These are phyloP conservation scores for Fusarium mundagurra DNA, from an alignment of 2,329 filamentous ascomycete species.

Conservation along the genomic window DNA sequence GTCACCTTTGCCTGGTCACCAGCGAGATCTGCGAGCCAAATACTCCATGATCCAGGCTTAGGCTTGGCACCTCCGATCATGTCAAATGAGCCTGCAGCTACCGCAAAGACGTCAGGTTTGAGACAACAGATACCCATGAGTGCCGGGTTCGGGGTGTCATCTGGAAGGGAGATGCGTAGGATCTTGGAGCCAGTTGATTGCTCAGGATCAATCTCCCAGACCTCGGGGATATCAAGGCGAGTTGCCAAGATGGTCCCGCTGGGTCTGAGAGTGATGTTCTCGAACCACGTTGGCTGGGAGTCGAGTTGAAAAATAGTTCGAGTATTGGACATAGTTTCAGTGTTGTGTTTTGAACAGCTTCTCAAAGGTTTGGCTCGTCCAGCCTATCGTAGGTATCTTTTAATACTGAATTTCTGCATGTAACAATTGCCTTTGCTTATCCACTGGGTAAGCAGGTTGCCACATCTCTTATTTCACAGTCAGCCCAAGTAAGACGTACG, in stretches of 20 bases:
- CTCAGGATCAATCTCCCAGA: conserved; percentile 28
- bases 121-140: conserved; percentile 35
- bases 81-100: conserved; percentile 29
- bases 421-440: not conserved
- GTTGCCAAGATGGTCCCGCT: conserved; percentile 27
- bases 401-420: not conserved
- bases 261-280: conserved; percentile 55
- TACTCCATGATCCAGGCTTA: conserved; percentile 17
- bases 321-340: not conserved
- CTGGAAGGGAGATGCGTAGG: conserved; percentile 6
- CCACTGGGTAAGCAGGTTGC: not conserved
- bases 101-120: conserved; percentile 29
- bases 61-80: conserved; percentile 11
- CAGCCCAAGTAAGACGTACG: not conserved
- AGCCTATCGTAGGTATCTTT: not conserved
- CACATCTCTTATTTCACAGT: not conserved
- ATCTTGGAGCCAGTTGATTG: conserved; percentile 20
- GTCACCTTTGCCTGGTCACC: conserved; percentile 3
- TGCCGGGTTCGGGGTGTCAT: conserved; percentile 1
- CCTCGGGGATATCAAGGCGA: conserved; percentile 34
- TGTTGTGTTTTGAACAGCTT: not conserved
- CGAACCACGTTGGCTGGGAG: conserved; percentile 35
- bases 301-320: conserved; percentile 33
- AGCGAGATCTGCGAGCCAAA: conserved; percentile 35
- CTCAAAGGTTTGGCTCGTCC: not conserved